phyloP scores from a whole-genome alignment of 2,329 filamentous ascomycete genomes.

The Trichothecium sympodiale region DNA sequence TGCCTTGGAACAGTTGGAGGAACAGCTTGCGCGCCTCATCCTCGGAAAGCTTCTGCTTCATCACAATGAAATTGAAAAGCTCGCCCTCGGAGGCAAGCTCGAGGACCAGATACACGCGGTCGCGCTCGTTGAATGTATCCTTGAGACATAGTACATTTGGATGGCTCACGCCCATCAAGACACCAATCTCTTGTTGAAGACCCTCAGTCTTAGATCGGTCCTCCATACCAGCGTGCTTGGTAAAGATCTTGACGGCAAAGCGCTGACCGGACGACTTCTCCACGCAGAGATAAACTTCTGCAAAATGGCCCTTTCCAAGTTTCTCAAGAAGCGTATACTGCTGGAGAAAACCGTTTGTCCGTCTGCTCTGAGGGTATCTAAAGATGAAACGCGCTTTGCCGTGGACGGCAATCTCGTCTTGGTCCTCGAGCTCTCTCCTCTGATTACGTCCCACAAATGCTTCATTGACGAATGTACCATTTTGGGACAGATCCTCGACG shows the following conservation, averaged over 20 bases:
- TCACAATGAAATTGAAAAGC: slow-evolving; percentile 89
- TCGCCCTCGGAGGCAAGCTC: slow-evolving; percentile 90
- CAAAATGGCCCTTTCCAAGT: slow-evolving; percentile 90
- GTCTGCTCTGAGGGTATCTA: slow-evolving; percentile 67
- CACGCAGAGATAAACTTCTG: slow-evolving; percentile 81
- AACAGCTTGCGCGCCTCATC: slow-evolving; percentile 79
- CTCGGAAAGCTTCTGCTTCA: slow-evolving; percentile 80
- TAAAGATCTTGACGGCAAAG: slow-evolving; percentile 92
- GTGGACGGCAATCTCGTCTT: slow-evolving; percentile 82
- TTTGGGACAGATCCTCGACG: slow-evolving; percentile 86
- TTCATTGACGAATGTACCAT: slow-evolving; percentile 94
- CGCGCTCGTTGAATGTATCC: slow-evolving; percentile 85
- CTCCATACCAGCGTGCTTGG: slow-evolving; percentile 69
- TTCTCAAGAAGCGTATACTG: slow-evolving; percentile 78
- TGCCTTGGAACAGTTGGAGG: slow-evolving; percentile 78
- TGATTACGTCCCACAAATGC: slow-evolving; percentile 86
- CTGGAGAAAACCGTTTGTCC: slow-evolving; percentile 69
- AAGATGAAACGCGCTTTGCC: slow-evolving; percentile 84
- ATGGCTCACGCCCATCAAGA: slow-evolving; percentile 95
- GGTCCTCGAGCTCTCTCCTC: slow-evolving; percentile 74
- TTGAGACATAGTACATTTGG: slow-evolving; percentile 87
- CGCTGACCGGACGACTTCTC: slow-evolving; percentile 74
- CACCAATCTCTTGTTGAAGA: slow-evolving; percentile 88
- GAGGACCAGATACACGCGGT: slow-evolving; percentile 82
- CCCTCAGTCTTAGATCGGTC: slow-evolving; percentile 77